These are phyloP conservation scores for Colletotrichum sp. DNA, from an alignment of 2,329 filamentous ascomycete genomes.

Conservation along the genomic window DNA sequence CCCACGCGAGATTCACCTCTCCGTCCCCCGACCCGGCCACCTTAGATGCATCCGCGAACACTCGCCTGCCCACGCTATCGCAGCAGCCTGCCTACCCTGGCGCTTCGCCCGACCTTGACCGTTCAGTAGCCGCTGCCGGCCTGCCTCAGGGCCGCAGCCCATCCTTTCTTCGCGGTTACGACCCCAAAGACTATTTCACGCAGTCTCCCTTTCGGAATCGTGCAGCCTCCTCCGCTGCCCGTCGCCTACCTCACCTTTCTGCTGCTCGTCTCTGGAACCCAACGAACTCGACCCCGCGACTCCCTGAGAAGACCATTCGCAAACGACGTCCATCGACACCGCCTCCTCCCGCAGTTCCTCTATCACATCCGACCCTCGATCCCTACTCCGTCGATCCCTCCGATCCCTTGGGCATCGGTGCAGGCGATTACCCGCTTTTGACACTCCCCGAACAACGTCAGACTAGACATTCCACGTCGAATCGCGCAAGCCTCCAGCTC, in stretches of 20 bases:
- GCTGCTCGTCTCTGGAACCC: conserved; percentile 65
- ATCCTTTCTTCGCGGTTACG: conserved; percentile 2
- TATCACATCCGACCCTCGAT: conserved; percentile 50
- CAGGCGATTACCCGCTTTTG: conserved; percentile 57
- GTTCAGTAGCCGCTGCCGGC: conserved; percentile 15
- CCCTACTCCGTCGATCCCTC: conserved; percentile 35
- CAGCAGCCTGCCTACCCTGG: conserved; percentile 36
- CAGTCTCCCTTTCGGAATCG: conserved; percentile 51
- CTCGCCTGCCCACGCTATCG: conserved; percentile 32
- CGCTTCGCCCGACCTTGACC: conserved; percentile 19
- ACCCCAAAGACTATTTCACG: conserved; percentile 25
- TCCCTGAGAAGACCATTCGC: conserved; percentile 32
- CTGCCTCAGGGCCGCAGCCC: conserved; percentile 22
- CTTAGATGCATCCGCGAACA: conserved; percentile 34
- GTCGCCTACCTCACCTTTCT: conserved; percentile 43
- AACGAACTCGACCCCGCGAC: conserved; percentile 62
- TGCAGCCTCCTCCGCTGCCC: conserved; percentile 32
- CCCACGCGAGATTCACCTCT: conserved; percentile 36
- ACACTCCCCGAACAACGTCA: conserved; percentile 56
- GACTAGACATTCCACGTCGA: conserved; percentile 44
- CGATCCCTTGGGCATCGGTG: conserved; percentile 42
- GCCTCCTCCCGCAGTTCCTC: conserved; percentile 55
- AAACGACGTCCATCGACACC: conserved; percentile 58
- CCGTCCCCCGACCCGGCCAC: conserved; percentile 25
- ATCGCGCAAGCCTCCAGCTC: conserved; percentile 56